Percentiles rank a stretch among this genome's conserved stretches.
These are phyloP conservation scores for Candolleomyces eurysporus DNA, from an alignment of 768 basidiomycete species.

Conservation along the genomic window DNA sequence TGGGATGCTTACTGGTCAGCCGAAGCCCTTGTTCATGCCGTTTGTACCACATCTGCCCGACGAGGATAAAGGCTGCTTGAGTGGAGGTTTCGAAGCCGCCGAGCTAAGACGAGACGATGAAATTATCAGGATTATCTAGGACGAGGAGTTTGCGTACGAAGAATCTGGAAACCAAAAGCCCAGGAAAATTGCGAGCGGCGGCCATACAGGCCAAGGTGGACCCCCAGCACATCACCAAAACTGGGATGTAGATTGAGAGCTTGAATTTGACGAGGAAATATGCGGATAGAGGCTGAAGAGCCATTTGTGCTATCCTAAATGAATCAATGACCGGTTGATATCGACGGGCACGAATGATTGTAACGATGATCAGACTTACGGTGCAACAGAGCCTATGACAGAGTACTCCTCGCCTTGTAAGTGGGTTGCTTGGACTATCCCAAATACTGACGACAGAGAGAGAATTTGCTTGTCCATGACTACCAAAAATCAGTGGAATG, in stretches of 20 bases:
- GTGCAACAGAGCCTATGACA: slow-evolving; percentile 29
- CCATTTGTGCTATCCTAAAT: slow-evolving; percentile 28
- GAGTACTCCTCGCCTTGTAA: slow-evolving; percentile 33
- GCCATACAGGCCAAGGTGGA: slow-evolving; percentile 29
- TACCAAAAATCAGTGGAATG: slow-evolving; percentile 1
- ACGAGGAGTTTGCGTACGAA: slow-evolving; percentile 21
- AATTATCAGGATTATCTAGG: neutral
- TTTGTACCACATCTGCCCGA: slow-evolving; percentile 34
- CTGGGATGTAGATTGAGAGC: slow-evolving; percentile 28
- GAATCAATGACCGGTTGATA: too few species aligned
- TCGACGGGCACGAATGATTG: neutral
- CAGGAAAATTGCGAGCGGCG: slow-evolving; percentile 27
- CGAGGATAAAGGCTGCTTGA: slow-evolving; percentile 27
- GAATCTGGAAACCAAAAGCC: slow-evolving; percentile 28
- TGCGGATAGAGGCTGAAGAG: slow-evolving; percentile 31
- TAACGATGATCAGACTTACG: slow-evolving; percentile 15
- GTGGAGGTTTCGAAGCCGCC: slow-evolving; percentile 33
- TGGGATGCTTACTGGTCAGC: slow-evolving; percentile 21
- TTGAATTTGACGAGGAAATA: slow-evolving; percentile 30
- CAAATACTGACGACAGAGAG: slow-evolving; percentile 32
- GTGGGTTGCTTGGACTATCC: slow-evolving; percentile 25
- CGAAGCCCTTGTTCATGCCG: slow-evolving; percentile 33
- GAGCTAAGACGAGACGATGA: slow-evolving; percentile 17
- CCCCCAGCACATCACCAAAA: slow-evolving; percentile 33
- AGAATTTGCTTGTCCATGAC: slow-evolving; percentile 35